Evolutionary conservation across 2,329 filamentous ascomycete species (phyloP), one percentile per base, ranked within the genome.

Genomic region (Plenodomus tracheiphilus): DNA sequence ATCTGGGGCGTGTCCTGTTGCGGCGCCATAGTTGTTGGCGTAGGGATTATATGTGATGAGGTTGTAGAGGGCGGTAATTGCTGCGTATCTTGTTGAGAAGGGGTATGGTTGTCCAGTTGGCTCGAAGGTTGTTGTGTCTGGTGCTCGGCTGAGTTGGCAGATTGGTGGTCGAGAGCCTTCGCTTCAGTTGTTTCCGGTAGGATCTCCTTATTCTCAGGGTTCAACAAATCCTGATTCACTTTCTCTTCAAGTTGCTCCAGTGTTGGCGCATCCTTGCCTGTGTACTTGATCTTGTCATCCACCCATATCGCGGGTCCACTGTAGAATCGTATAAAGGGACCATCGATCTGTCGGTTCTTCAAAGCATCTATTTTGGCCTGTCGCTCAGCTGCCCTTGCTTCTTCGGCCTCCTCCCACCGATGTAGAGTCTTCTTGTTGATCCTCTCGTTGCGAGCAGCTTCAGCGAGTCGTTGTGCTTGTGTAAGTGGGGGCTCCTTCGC

Each of bases 351-450:
- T 41, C 92, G 85, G 69, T 91, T 90, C 64, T 96, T 89, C 60
- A 97, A 78, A 13, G 93, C 94, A 34, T 93, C 91, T 40, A 97
- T 79, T 74, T 88, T 93, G 35, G 86, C 88, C 56, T 85, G 83
- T 53, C 93, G 83, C 66, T 96, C 89, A 62, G 93, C 90, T 58
- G 92, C 88, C 49, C 93, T 85, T 69, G 88, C 85, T 74, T 91
- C 91, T 75, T 99, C 94, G 6, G 91, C 89, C 71, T 91, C 88
- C 71, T 97, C 92, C 92, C 93, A 97, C 47, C 90, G 82, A 66
- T 93, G 97, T 65, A 96, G 76, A 72, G 88, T 97, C 79, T 90
- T 95, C 60, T 87, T 83, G 72, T 99, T 97, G 62, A 86, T 81
- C 72, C 88, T 87, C 73, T 97, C 94, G 6, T 95, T 86, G 43